Base-by-base conservation (phyloP, 2,329 filamentous ascomycete genomes). In the Chrysoporthe puriensis region DNA sequence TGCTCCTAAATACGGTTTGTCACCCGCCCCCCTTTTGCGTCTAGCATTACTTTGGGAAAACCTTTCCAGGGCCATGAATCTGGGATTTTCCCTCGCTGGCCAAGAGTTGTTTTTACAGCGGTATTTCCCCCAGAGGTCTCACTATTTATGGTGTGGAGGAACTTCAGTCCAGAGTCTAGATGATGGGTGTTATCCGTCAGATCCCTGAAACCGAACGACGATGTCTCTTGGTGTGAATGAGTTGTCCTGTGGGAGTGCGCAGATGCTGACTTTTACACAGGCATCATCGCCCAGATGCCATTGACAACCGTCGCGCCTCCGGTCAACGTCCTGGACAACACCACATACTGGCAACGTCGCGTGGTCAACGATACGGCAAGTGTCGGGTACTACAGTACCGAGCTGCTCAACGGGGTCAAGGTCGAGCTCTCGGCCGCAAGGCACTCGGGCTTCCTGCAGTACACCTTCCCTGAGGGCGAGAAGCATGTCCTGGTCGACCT, bases 341-440 rank as follows among this genome's bases (percentile, higher is more conserved):
- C 68, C 2, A 81, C 79, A 1, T 81, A 80, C 79, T 86, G 80
- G 79, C 83, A 79, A 67, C 76, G 77, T 42, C 81, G 76, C 67
- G 70, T 73, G 4, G 73, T 66, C 9, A 72, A 78, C 43, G 79
- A 86, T 69, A 70, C 76, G 16, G 86, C 83, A 0, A 78, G 77
- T 13, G 83, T 88, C 0, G 86, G 86, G 0, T 86, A 86, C 71
- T 89, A 84, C 73, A 81, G 80, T 66, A 85, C 85, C 0, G 71
- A 79, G 13, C 77, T 88, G 1, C 77, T 79, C 44, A 85, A 82
- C 59, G 84, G 82, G 1, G 80, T 88, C 0, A 76, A 71, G 0
- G 79, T 84, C 5, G 82, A 86, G 70, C 73, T 88, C 61, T 79
- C 79, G 43, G 85, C 82, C 4, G 79, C 81, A 6, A 77, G 80